phyloP scores from a whole-genome alignment of 2,329 filamentous ascomycete species.

The Cladosporium colombiae region DNA sequence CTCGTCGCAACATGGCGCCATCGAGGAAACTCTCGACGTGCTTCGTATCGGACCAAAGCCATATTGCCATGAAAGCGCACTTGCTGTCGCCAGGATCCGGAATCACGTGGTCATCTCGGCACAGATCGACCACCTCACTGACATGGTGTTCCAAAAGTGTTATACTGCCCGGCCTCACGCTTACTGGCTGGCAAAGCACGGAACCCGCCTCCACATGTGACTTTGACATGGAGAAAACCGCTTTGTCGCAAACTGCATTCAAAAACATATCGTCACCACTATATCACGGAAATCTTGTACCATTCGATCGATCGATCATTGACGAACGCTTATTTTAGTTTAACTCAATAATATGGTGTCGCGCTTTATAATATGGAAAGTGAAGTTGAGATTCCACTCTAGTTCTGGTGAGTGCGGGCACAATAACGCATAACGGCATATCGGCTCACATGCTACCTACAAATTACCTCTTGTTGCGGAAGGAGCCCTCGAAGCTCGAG shows the following conservation, averaged over 20 bases:
- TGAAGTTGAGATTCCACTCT: not conserved
- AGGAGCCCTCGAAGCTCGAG: not conserved
- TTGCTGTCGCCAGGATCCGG: not conserved
- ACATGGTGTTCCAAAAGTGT: not conserved
- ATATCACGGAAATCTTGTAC: not conserved
- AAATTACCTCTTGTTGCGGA: not conserved
- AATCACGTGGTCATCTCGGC: not conserved
- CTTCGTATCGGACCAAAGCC: not conserved
- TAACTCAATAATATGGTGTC: not conserved
- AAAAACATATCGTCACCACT: not conserved
- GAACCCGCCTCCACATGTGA: not conserved
- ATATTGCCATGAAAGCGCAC: not conserved
- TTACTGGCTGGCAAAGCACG: not conserved
- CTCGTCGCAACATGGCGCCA: conserved; percentile 6
- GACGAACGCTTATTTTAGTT: not conserved
- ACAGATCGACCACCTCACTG: not conserved
- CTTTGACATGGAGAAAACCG: not conserved
- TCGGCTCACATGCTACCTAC: not conserved
- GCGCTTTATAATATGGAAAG: not conserved
- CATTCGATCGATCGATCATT: not conserved
- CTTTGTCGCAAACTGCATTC: no score
- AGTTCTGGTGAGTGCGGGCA: not conserved
- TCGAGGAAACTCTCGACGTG: not conserved
- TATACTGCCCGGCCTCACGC: not conserved
- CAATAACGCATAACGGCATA: not conserved